phyloP scores from a whole-genome alignment of 495 filamentous ascomycete genomes.

The Aspergillus ellipticus region DNA sequence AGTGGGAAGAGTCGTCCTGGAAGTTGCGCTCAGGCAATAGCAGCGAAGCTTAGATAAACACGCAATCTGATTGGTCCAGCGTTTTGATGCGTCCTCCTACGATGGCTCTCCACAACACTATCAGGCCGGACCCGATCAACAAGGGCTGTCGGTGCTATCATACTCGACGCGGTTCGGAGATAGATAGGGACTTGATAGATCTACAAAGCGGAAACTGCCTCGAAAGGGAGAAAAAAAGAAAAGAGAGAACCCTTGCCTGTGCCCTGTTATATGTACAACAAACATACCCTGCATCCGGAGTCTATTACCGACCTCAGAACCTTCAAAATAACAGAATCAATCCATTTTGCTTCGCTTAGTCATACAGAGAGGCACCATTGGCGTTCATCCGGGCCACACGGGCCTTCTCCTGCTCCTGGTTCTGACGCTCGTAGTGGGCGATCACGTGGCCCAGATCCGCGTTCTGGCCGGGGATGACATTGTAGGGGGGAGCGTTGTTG shows the following conservation, averaged over 20 bases:
- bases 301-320: constrained; percentile 23
- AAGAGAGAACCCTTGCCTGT: constrained; percentile 7
- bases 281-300: constrained; percentile 25
- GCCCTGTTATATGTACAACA: constrained; percentile 41
- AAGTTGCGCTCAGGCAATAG: constrained; percentile 23
- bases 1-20: constrained; percentile 46
- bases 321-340: constrained; percentile 17
- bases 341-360: constrained; percentile 26
- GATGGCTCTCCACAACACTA: not conserved
- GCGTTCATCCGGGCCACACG: constrained; percentile 42
- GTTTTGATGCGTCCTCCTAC: too few relatives aligned
- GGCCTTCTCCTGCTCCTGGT: constrained; percentile 50
- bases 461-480: constrained; percentile 58
- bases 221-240: constrained; percentile 2
- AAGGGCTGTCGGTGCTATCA: not conserved
- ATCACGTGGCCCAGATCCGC: constrained; percentile 58
- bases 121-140: not conserved
- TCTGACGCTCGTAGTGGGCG: constrained; percentile 59
- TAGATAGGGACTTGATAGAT: not conserved
- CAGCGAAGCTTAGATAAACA: not conserved
- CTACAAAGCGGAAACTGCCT: not conserved
- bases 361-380: constrained; percentile 41
- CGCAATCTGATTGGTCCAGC: not conserved
- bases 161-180: not conserved
- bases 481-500: constrained; percentile 58